Evolutionary conservation across 2,329 filamentous ascomycete species (phyloP), one percentile per base, ranked within the genome.

Genomic region (Corynespora cassiicola): DNA sequence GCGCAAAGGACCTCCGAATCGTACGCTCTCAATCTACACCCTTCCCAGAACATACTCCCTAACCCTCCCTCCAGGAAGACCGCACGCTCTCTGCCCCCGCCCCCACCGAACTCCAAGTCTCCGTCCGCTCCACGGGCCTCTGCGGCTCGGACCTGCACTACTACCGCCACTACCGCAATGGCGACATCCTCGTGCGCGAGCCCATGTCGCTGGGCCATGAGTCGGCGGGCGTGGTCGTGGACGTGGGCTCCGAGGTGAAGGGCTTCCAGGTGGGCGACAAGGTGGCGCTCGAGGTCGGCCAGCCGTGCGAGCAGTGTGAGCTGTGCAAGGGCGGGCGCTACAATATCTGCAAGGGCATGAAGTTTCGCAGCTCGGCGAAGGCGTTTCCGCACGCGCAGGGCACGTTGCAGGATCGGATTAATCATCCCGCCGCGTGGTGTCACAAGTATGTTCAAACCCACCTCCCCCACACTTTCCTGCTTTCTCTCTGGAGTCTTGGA

Each of bases 251-350:
- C 2, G 74, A 73, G 9, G 86, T 90, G 5, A 82, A 73, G 27
- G 71, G 69, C 20, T 80, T 95, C 47, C 73, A 80, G 52, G 63
- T 78, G 8, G 91, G 91, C 41, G 91, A 96, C 72, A 85, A 88
- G 56, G 86, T 96, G 14, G 90, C 92, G n/a, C 76, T 97, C 26
- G 92, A 97, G 76, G 92, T 95, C 10, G 92, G 92, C 33, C 80
- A 88, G 35, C 89, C 90, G 1, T 97, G 92, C 74, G 84, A 87
- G 24, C 59, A 65, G 25, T 85, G 81, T 57, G 65, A 72, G 15
- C 68, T 78, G 34, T 85, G 81, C 58, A 66, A 70, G 27, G 71
- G 76, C 39, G 79, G 78, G 34, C 67, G 81, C 33, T 84, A 84
- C 61, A 85, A 85, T 52, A 80, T 85, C 48, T 85, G 81, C 69